Conservation (phyloP, 441 rosid genomes). For the Gossypium schwendimanii region DNA sequence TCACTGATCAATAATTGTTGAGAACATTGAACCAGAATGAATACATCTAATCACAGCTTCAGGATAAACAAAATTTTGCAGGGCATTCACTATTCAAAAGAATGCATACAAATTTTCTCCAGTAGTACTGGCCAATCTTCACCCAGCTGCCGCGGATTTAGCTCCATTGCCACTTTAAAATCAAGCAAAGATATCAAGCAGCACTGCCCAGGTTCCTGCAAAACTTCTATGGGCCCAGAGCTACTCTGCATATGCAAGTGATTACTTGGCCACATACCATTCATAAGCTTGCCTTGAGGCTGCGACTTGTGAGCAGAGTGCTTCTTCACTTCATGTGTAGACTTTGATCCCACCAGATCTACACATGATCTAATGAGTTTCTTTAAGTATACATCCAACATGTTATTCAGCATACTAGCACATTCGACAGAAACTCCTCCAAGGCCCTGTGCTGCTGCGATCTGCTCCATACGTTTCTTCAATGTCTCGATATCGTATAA, state of each 20-base stretch:
- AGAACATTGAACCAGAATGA: conserved; percentile 33
- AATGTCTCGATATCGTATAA: conserved; percentile 55
- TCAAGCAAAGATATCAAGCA: conserved; percentile 59
- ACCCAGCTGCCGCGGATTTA: conserved; percentile 79
- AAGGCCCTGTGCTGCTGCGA: conserved; percentile 67
- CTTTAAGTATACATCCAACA: conserved; percentile 74
- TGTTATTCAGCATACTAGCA: conserved; percentile 54
- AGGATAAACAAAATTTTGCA: conserved; percentile 22
- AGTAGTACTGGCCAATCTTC: conserved; percentile 84
- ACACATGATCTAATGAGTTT: conserved; percentile 63
- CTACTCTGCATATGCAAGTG: conserved; percentile 43
- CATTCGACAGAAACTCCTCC: conserved; percentile 74
- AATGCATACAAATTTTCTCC: conserved; percentile 60
- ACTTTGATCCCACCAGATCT: conserved; percentile 50
- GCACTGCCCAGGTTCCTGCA: conserved; percentile 38
- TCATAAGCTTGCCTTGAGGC: conserved; percentile 39
- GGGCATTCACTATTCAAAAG: conserved; percentile 46
- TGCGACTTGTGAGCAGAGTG: conserved; percentile 47
- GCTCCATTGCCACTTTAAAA: conserved; percentile 86
- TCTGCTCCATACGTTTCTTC: conserved; percentile 71
- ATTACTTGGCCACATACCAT: conserved; percentile 54
- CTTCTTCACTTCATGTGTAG: conserved; percentile 35
- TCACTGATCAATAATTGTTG: conserved; percentile 23
- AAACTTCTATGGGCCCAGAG: conserved; percentile 31
- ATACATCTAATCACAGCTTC: conserved; percentile 21